phyloP scores from a whole-genome alignment of 2,329 filamentous ascomycete species.

The Aureobasidium sp. region DNA sequence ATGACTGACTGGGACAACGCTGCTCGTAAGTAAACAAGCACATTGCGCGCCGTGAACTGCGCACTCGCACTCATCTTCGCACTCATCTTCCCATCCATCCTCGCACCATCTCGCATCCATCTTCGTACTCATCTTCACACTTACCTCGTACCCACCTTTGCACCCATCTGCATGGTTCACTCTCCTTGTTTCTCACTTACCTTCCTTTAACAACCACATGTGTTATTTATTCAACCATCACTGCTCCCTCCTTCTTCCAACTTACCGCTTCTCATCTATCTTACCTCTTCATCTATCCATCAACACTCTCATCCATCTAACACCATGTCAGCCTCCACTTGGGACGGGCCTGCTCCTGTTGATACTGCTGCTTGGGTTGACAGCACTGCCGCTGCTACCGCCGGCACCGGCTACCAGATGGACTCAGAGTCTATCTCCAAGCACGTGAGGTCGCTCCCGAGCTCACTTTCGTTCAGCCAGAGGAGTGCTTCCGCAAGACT shows the following conservation, averaged over 20 bases:
- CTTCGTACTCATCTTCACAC: no score
- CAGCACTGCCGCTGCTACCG: not conserved
- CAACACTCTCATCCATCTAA: not conserved
- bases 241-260: no score
- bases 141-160: no score
- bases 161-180: no score
- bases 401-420: not conserved
- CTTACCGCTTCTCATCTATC: no score
- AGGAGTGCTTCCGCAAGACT: conserved; percentile 52
- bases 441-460: conserved; percentile 48
- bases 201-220: not conserved
- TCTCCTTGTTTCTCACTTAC: not conserved
- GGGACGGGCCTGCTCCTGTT: not conserved
- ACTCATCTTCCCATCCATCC: no score
- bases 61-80: no score
- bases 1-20: not conserved
- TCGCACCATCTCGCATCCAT: no score
- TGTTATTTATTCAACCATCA: not conserved
- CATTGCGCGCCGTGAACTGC: not conserved
- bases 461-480: conserved; percentile 54
- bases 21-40: not conserved
- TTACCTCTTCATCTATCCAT: not conserved
- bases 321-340: not conserved
- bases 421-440: not conserved
- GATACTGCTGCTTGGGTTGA: not conserved